phyloP scores from a whole-genome alignment of 2,329 filamentous ascomycete species.

The Onygenales sp. region DNA sequence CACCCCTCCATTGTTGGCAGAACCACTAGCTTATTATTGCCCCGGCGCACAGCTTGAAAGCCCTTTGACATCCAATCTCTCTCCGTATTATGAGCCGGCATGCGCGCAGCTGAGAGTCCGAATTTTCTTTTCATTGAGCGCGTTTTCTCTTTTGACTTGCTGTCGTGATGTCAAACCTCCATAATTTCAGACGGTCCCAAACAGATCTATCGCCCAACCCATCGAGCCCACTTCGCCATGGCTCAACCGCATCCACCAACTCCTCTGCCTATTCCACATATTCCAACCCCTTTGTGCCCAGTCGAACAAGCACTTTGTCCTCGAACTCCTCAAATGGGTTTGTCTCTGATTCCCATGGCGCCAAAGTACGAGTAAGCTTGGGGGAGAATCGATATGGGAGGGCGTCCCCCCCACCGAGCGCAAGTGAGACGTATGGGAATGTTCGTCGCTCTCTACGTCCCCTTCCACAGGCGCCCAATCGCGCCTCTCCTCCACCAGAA shows the following conservation, averaged over 20 bases:
- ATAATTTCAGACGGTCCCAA: constrained; percentile 28
- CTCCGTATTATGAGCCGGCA: constrained; percentile 22
- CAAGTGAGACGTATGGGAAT: constrained; percentile 60
- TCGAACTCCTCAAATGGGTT: constrained; percentile 54
- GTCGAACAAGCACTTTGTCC: constrained; percentile 59
- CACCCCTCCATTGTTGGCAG: too few species aligned
- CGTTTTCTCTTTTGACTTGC: constrained; percentile 20
- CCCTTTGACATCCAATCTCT: background rate
- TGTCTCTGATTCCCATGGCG: constrained; percentile 33
- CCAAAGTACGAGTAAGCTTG: constrained; percentile 25
- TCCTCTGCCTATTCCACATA: constrained; percentile 44
- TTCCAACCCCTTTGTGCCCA: constrained; percentile 42
- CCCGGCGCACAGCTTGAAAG: background rate
- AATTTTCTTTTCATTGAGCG: constrained; percentile 17
- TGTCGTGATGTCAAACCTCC: constrained; percentile 31
- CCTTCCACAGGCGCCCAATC: constrained; percentile 55
- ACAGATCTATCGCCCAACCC: constrained; percentile 31
- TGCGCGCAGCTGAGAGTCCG: constrained; percentile 27
- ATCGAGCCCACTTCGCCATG: constrained; percentile 42
- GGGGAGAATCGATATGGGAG: constrained; percentile 13
- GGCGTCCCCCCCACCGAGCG: constrained; percentile 25
- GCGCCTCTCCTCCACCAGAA: constrained; percentile 27
- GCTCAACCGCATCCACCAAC: constrained; percentile 45
- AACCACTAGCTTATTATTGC: background rate
- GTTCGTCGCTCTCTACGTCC: constrained; percentile 70